A percentile compares a stretch with the other conserved stretches of the same genome.
These are phyloP conservation scores for Apiospora malaysiana DNA, from an alignment of 2,329 filamentous ascomycete genomes.

Conservation along the genomic window DNA sequence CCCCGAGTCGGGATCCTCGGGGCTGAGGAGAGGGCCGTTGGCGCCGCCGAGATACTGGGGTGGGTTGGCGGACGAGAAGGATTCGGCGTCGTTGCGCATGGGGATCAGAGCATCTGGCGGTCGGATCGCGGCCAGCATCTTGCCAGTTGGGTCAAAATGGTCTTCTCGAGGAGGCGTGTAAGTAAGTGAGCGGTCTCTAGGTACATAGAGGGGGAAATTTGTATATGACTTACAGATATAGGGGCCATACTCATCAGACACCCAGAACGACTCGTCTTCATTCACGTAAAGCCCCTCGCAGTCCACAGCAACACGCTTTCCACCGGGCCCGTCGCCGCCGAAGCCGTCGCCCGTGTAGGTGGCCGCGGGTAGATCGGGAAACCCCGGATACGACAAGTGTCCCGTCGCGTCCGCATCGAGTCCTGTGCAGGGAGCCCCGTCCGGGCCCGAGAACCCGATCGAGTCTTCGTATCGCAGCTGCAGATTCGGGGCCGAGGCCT, in stretches of 20 bases:
- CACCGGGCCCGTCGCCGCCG: conserved; percentile 64
- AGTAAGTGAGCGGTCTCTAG: too few relatives aligned
- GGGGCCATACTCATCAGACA: conserved; percentile 74
- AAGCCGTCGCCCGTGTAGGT: conserved; percentile 73
- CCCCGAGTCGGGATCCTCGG: conserved; percentile 64
- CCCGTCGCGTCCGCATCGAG: conserved; percentile 65
- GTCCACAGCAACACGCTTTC: conserved; percentile 65
- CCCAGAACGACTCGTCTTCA: conserved; percentile 67
- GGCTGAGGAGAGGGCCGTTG: conserved; percentile 48
- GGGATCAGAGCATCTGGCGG: conserved; percentile 71
- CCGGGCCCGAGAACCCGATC: conserved; percentile 67
- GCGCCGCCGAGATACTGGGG: conserved; percentile 60
- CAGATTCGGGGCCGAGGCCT: conserved; percentile 65
- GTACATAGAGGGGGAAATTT: too few relatives aligned
- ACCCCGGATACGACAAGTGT: conserved; percentile 59
- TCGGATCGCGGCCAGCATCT: conserved; percentile 66
- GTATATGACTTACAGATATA: conserved; percentile 70
- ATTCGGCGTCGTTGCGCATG: conserved; percentile 62
- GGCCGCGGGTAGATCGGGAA: conserved; percentile 66
- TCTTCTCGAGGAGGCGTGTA: conserved; percentile 27
- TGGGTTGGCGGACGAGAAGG: conserved; percentile 69
- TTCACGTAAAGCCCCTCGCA: conserved; percentile 70
- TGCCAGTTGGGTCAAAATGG: conserved; percentile 59
- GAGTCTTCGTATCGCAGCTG: conserved; percentile 68
- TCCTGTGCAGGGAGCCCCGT: conserved; percentile 66